Evolutionary conservation across 106 monocot species (phyloP), one percentile per base, ranked within the genome.

Genomic region (Platanthera zijinensis): DNA sequence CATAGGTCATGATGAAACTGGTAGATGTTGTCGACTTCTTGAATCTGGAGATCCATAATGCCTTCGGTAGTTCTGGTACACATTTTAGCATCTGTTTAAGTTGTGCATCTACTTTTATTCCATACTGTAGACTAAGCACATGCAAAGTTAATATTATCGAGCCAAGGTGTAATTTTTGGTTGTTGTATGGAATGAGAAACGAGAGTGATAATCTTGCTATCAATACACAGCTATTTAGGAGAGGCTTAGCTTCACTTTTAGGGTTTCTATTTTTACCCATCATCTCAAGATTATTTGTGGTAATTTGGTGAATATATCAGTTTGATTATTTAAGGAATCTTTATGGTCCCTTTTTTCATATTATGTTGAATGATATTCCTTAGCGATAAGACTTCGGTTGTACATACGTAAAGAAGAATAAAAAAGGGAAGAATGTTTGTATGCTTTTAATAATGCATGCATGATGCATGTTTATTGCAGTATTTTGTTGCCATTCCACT

Each of bases 1-100:
- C 79, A 53, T 82, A 97, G 97, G 87, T 97, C 52, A 89, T 97
- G 87, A 94, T 89, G 76, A 97, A 94, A 61, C 91, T 97, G 52
- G 93, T 97, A 73, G 94, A 97, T 67, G 86, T 91, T 80, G 91
- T 97, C 22, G 91, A 94, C 48, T 89, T 89, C 74, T 88, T 97
- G 62, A 89, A 97, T 86, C 76, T 94, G 67, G 91, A 91, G 84
- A 94, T 97, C 63, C 80, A 82, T 82, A 83, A 83, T 70, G 84
- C 89, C 19, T 94, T 97, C 83, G 93, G 93, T 32, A 81, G 82
- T 82, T 77, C 89, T 75, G 97, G 97, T 97, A 89, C 8, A 63
- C 46, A 17, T 45, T 39, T 78, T 52, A 52, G 9, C 47, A 72
- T 72, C 22, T 51, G 18, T 51, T 50, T 51, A 51, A 48, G 10